Conservation (phyloP, 2,329 filamentous ascomycete species). For the Endoconidiophora laricicola region DNA sequence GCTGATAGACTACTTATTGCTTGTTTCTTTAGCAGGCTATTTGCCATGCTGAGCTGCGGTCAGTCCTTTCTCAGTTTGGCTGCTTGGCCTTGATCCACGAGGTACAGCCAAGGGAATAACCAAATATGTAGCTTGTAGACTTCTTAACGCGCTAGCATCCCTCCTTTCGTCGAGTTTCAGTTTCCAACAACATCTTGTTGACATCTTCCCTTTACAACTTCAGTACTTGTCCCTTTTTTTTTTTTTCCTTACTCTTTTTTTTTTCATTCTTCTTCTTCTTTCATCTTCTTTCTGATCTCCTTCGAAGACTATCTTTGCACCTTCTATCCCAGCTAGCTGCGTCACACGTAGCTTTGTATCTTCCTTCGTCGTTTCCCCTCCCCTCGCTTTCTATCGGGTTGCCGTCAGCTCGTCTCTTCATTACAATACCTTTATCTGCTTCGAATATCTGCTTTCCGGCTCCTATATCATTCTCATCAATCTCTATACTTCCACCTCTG, state of each 20-base stretch:
- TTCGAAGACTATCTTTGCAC: background rate
- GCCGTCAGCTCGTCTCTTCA: background rate
- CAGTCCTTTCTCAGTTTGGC: background rate
- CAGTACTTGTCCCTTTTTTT: background rate
- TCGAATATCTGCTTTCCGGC: background rate
- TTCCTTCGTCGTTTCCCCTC: background rate
- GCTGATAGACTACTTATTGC: no score
- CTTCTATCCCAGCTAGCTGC: conserved; percentile 4
- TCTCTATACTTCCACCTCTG: background rate
- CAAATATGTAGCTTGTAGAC: background rate
- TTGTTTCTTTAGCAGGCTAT: no score
- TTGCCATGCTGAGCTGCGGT: no score
- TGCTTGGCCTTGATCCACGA: no score
- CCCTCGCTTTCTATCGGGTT: background rate
- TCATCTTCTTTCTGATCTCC: background rate
- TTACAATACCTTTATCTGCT: background rate
- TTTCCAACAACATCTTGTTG: background rate
- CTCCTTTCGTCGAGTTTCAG: background rate
- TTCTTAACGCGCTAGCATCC: background rate
- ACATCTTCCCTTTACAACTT: background rate
- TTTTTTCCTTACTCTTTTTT: background rate
- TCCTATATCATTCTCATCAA: conserved; percentile 4
- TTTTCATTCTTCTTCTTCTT: background rate
- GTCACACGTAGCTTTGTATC: background rate
- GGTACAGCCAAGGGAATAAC: no score